phyloP scores from a whole-genome alignment of 441 rosid species.

The Corymbia calophylla region DNA sequence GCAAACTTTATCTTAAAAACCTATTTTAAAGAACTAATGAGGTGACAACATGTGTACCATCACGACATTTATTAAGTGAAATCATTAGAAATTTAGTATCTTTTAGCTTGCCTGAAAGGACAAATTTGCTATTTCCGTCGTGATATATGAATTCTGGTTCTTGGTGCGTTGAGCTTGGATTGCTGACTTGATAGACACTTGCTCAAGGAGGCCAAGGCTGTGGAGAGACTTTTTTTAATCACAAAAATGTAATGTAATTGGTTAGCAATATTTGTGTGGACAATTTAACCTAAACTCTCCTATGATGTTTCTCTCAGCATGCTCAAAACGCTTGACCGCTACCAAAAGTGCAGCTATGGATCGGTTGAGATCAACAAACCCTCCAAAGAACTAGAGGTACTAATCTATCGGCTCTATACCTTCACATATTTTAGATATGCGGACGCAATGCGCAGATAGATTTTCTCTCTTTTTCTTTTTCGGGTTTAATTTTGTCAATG shows the following conservation, averaged over 20 bases:
- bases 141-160: not conserved
- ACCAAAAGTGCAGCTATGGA: constrained; percentile 94
- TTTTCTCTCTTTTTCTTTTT: not conserved
- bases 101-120: not conserved
- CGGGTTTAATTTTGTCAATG: not conserved
- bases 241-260: not conserved
- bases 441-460: not conserved
- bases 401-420: not conserved
- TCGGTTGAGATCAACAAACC: constrained; percentile 81
- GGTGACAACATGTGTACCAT: not conserved
- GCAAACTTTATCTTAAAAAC: not conserved
- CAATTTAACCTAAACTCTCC: not conserved
- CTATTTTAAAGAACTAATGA: not conserved
- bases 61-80: not conserved
- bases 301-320: constrained; percentile 34
- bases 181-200: not conserved
- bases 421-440: not conserved
- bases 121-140: not conserved
- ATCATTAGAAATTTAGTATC: not conserved
- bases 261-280: not conserved
- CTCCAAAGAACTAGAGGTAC: constrained; percentile 89
- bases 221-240: not conserved
- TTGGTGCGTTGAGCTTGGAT: not conserved
- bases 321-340: constrained; percentile 87
- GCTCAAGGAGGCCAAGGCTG: not conserved